These are phyloP conservation scores for Coemansia sp. DNA, from an alignment of 192 early-diverging fungal genomes.

Conservation along the genomic window DNA sequence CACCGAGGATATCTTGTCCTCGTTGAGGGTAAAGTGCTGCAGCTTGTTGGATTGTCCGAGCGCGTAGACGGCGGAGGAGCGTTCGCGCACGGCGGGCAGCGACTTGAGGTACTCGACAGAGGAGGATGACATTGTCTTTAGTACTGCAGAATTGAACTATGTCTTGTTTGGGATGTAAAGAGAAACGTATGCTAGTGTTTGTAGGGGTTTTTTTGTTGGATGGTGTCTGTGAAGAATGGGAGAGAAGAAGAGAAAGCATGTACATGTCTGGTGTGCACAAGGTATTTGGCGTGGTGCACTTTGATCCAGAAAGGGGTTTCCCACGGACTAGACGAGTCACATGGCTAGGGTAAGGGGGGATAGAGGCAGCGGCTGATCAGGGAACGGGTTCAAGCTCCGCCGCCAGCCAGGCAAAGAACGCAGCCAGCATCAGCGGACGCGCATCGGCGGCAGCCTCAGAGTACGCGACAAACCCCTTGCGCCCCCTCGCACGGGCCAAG, in stretches of 20 bases:
- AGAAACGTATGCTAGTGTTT: too few species aligned
- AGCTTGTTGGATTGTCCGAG: conserved; percentile 58
- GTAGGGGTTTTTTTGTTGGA: too few species aligned
- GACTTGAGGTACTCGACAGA: conserved; percentile 57
- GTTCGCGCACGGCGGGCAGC: conserved; percentile 73
- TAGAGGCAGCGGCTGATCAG: background rate
- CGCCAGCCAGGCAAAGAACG: conserved; percentile 33
- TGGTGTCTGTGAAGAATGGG: too few species aligned
- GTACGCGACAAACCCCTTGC: conserved; percentile 21
- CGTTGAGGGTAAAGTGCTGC: conserved; percentile 71
- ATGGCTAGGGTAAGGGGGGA: background rate
- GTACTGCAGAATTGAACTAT: too few species aligned
- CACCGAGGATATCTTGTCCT: conserved; percentile 59
- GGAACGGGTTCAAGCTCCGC: conserved; percentile 1
- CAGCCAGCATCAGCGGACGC: conserved; percentile 18
- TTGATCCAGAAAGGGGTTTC: background rate
- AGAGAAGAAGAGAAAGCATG: background rate
- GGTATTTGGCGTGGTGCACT: background rate
- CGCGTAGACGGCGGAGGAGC: conserved; percentile 60
- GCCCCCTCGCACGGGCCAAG: conserved; percentile 6
- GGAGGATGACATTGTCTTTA: too few species aligned
- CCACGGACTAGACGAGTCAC: background rate
- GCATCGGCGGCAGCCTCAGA: conserved; percentile 11
- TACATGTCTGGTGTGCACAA: background rate
- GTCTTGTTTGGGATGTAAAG: too few species aligned